Evolutionary conservation across 257 asterid genomes (phyloP).

Genomic region (Striga asiatica): DNA sequence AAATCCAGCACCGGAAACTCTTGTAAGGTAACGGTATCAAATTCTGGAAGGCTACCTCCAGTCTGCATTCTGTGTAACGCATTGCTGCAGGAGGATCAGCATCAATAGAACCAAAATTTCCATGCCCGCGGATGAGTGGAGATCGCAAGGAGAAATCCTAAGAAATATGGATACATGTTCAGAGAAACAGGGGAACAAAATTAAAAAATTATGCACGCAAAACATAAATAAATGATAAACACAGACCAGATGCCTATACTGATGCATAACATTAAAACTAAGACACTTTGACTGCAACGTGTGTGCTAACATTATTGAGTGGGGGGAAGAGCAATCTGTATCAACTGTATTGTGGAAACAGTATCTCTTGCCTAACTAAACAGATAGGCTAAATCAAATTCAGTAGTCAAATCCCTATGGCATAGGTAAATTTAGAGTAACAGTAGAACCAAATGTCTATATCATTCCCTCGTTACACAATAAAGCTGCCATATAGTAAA

Average conservation of each 20-base stretch:
- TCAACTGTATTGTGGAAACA: neutral
- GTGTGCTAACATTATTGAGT: neutral
- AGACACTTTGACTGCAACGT: neutral
- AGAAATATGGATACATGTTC: conserved; percentile 1
- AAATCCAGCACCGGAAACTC: conserved; percentile 8
- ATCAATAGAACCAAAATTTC: conserved; percentile 96
- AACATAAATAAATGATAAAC: too few relatives aligned
- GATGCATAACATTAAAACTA: neutral
- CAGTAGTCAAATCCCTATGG: neutral
- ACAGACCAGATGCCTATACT: conserved; percentile 7
- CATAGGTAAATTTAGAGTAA: neutral
- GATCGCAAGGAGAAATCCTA: conserved; percentile 96
- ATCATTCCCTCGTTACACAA: neutral
- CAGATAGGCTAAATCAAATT: neutral
- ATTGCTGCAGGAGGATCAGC: conserved; percentile 99
- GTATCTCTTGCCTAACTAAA: neutral
- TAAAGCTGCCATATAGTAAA: neutral
- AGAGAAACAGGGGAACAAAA: conserved; percentile 9
- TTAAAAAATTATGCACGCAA: conserved; percentile 3
- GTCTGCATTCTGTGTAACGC: conserved; percentile 98
- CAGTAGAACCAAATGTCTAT: neutral
- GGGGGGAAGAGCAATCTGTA: neutral
- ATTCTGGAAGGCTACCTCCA: conserved; percentile 47
- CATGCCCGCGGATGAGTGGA: conserved; percentile 96
- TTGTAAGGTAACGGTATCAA: conserved; percentile 4